A percentile compares a stretch with the other conserved stretches of the same genome.
These are phyloP conservation scores for Fusarium fracticaudum DNA, from an alignment of 2,329 filamentous ascomycete genomes.

Conservation along the genomic window DNA sequence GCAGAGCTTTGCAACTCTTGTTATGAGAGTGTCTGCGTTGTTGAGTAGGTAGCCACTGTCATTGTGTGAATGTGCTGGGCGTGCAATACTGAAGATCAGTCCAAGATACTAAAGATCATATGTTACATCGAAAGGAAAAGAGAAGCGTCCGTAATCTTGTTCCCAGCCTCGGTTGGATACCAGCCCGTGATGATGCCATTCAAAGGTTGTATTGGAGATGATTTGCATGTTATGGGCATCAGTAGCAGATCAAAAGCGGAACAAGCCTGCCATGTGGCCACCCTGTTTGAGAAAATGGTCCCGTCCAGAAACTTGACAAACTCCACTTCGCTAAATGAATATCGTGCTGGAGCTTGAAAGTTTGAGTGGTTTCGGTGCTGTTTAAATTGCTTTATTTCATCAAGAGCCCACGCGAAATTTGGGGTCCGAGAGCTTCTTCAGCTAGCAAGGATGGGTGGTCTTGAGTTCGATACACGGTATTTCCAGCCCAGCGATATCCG, in stretches of 20 bases:
- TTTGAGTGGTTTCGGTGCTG: slow-evolving; percentile 21
- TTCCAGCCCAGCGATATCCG: not conserved
- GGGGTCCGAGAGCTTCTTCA: slow-evolving; percentile 6
- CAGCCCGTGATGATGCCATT: slow-evolving; percentile 6
- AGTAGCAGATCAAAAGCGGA: slow-evolving; percentile 27
- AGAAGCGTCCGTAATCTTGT: not conserved
- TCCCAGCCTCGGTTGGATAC: not conserved
- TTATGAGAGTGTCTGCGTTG: not conserved
- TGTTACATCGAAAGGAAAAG: not conserved
- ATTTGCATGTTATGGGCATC: slow-evolving; percentile 1
- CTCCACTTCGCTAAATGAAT: slow-evolving; percentile 17
- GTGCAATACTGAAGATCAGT: not conserved
- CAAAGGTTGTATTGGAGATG: slow-evolving; percentile 3
- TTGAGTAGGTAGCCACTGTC: not conserved
- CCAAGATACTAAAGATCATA: not conserved
- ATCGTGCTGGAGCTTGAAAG: not conserved
- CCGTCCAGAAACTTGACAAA: slow-evolving; percentile 11
- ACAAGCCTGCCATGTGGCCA: slow-evolving; percentile 39
- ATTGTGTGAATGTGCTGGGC: not conserved
- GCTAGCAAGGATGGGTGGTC: slow-evolving; percentile 22
- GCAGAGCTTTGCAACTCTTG: not conserved
- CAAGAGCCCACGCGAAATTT: slow-evolving; percentile 33
- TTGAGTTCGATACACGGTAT: not conserved
- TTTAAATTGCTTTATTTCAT: slow-evolving; percentile 44
- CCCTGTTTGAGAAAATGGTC: slow-evolving; percentile 19